Conservation (phyloP, 139 green algal species). For the Coccomyxa sp. region DNA sequence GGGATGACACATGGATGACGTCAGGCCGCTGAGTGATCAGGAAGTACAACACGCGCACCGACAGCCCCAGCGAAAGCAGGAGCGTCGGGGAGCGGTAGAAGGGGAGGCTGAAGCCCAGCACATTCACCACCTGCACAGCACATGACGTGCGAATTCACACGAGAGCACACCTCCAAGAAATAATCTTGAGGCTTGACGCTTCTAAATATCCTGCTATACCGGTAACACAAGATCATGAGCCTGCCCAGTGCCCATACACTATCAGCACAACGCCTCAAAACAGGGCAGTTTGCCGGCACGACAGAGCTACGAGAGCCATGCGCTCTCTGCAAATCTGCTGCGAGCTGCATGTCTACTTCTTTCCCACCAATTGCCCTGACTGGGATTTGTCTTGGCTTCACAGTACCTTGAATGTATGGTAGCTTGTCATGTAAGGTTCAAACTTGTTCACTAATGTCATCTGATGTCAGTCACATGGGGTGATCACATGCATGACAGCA, state of each 20-base stretch:
- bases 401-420: too few relatives aligned
- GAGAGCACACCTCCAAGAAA: neutral
- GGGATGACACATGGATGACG: slow-evolving; percentile 84
- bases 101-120: slow-evolving; percentile 61
- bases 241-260: neutral
- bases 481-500: too few relatives aligned
- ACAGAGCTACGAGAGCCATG: too few relatives aligned
- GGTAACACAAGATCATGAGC: neutral
- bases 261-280: too few relatives aligned
- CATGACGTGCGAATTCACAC: neutral
- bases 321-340: too few relatives aligned
- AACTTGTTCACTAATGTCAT: too few relatives aligned
- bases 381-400: too few relatives aligned
- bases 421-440: too few relatives aligned
- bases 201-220: neutral
- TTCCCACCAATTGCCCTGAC: too few relatives aligned
- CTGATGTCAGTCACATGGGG: too few relatives aligned
- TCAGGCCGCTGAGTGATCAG: slow-evolving; percentile 43
- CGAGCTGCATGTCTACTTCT: too few relatives aligned
- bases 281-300: too few relatives aligned
- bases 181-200: neutral
- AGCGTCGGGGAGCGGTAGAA: slow-evolving; percentile 74
- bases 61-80: slow-evolving; percentile 69
- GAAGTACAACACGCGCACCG: slow-evolving; percentile 43
- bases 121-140: slow-evolving; percentile 43